A percentile compares a stretch with the other conserved stretches of the same genome.
phyloP scores from a whole-genome alignment of 257 asterid species.

The Gardenia jasminoides region DNA sequence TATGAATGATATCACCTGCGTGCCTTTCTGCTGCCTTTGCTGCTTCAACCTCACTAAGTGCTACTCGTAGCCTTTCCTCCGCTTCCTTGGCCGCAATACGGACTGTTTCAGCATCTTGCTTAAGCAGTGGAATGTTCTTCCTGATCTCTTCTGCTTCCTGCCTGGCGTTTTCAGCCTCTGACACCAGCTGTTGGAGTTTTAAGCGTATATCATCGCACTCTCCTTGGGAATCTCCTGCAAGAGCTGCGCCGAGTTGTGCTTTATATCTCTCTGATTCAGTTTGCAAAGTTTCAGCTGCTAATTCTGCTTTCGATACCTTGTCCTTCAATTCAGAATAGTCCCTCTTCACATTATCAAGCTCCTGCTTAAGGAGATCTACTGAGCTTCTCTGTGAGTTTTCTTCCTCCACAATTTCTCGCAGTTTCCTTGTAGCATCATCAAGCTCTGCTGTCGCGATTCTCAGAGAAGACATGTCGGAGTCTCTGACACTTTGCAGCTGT shows the following conservation, averaged over 20 bases:
- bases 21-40: slow-evolving; percentile 57
- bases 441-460: slow-evolving; percentile 37
- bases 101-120: slow-evolving; percentile 54
- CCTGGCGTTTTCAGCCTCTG: slow-evolving; percentile 41
- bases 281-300: slow-evolving; percentile 31
- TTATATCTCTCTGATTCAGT: slow-evolving; percentile 45
- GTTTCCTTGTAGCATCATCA: slow-evolving; percentile 32
- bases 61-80: slow-evolving; percentile 48
- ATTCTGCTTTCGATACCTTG: slow-evolving; percentile 41
- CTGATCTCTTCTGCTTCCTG: slow-evolving; percentile 42
- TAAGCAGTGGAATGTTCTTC: slow-evolving; percentile 27
- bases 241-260: slow-evolving; percentile 45
- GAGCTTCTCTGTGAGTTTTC: slow-evolving; percentile 30
- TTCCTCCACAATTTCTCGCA: slow-evolving; percentile 40
- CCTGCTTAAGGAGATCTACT: slow-evolving; percentile 32
- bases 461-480: slow-evolving; percentile 37
- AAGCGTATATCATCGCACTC: slow-evolving; percentile 33
- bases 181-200: slow-evolving; percentile 37
- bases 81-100: slow-evolving; percentile 36
- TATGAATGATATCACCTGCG: slow-evolving; percentile 41
- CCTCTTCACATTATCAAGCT: slow-evolving; percentile 43
- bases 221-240: slow-evolving; percentile 25
- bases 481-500: slow-evolving; percentile 42
- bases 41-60: slow-evolving; percentile 44
- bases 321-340: slow-evolving; percentile 31